Conservation (phyloP, 75 land plant species). For the Cupressus sempervirens region DNA sequence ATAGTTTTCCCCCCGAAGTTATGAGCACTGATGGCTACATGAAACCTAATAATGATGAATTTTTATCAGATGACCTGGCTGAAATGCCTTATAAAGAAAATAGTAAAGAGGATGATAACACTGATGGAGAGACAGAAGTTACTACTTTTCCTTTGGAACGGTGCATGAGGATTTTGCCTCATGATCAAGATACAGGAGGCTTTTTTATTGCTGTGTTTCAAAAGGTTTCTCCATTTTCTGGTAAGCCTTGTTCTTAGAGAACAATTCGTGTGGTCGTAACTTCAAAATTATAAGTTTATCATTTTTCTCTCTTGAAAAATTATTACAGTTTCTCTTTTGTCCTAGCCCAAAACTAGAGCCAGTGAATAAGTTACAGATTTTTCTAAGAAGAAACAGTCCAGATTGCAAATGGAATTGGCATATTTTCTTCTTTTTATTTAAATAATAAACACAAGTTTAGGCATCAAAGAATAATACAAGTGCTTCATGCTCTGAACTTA, state of each 20-base stretch:
- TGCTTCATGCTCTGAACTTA: neutral
- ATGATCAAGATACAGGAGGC: constrained; percentile 97
- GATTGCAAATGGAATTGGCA: neutral
- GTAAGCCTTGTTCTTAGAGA: constrained; percentile 25
- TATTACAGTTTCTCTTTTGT: neutral
- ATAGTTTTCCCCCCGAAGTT: neutral
- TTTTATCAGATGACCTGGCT: neutral
- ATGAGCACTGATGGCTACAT: neutral
- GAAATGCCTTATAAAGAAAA: neutral
- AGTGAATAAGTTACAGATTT: neutral
- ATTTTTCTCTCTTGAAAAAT: neutral
- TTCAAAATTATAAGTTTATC: neutral
- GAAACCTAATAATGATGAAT: neutral
- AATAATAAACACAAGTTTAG: neutral
- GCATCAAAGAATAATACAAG: neutral
- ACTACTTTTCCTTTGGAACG: constrained; percentile 68
- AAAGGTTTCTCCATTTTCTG: constrained; percentile 62
- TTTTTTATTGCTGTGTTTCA: constrained; percentile 94
- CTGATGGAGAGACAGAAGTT: constrained; percentile 43
- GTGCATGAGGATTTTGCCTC: constrained; percentile 93
- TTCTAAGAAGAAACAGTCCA: neutral
- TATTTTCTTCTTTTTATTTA: neutral
- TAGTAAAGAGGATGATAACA: constrained; percentile 19
- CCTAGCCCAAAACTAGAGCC: neutral
- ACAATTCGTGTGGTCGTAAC: neutral